Evolutionary conservation across 768 basidiomycete species (phyloP).

Genomic region (Lanmaoa pseudosensibilis): DNA sequence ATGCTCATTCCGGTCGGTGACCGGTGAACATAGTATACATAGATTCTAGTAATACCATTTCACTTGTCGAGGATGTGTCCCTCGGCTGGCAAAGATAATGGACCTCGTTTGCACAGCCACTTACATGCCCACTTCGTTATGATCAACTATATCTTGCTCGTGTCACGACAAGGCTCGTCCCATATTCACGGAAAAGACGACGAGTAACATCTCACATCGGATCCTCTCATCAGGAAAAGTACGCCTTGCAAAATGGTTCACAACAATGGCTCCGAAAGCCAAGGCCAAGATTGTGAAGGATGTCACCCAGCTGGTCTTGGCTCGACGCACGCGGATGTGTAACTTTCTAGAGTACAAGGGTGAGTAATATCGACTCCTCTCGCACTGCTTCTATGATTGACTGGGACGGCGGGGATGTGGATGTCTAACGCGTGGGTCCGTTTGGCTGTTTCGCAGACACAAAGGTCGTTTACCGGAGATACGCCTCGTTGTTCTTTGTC

Average conservation of each 20-base stretch:
- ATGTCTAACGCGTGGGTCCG: background rate
- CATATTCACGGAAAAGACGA: conserved; percentile 5
- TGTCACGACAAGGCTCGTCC: conserved; percentile 83
- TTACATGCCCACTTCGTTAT: conserved; percentile 36
- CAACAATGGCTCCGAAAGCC: conserved; percentile 73
- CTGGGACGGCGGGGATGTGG: background rate
- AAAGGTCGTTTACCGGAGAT: conserved; percentile 92
- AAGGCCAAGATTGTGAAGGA: conserved; percentile 95
- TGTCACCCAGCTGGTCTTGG: conserved; percentile 89
- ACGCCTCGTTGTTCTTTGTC: conserved; percentile 95
- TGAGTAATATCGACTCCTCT: conserved; percentile 30
- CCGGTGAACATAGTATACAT: background rate
- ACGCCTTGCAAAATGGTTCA: conserved; percentile 95
- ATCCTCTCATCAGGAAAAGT: conserved; percentile 67
- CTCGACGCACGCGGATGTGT: conserved; percentile 86
- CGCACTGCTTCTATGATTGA: conserved; percentile 31
- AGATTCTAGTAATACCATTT: conserved; percentile 2
- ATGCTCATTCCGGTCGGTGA: background rate
- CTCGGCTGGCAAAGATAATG: too few species aligned
- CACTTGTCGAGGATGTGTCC: background rate
- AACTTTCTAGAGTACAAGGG: conserved; percentile 98
- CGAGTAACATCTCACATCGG: conserved; percentile 11
- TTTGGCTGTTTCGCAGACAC: conserved; percentile 46
- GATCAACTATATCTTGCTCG: conserved; percentile 92
- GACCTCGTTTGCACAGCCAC: conserved; percentile 28